Base-by-base conservation (phyloP, 169 alveolate genomes). In the Babesia microti region DNA sequence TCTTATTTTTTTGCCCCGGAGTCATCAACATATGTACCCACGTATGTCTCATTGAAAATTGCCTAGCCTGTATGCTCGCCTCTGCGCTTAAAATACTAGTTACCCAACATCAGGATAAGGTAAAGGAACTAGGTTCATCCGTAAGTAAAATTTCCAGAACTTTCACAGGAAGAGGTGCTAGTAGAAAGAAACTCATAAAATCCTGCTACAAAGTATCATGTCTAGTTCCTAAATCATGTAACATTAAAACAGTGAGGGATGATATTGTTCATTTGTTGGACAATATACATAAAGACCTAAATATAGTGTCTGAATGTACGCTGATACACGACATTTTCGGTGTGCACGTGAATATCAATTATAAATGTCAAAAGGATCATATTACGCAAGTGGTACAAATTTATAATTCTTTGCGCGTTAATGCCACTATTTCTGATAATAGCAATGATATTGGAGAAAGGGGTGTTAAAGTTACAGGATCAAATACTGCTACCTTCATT, bases 41-140 rank as follows among this genome's bases (percentile, higher is more conserved):
- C 49, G 5, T 45, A 29, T 65, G 76, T 29, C 70, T 54, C 17
- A 48, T 55, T 3, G 56, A 32, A 17, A 43, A 65, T 44, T 65
- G 76, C 42, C 23, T 65, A 17, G 41, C 76, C 3, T 65, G 76
- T 56, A 61, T 54, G 24, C 24, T 65, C 12, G 76, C 70, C 3
- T 65, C 55, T 22, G 76, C 65, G 23, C 17, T 65, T 21, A 60
- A 54, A 35, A 46, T 32, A 47, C 43, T 65, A 3, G 41, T 46
- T 6, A 58, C 55, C 15, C 48, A 44, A 21, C 52, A 65, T 34
- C 70, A 55, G 7, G 55, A 65, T 28, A 51, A 21, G 58, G 17
- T 15, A 48, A 52, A 17, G 11, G 29, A 23, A 37, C 9, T 14
- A 14, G 17, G 23, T 6, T 1, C 15, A 12, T 34, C 23, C 28